These are phyloP conservation scores for Geranium incanum DNA, from an alignment of 441 rosid genomes.

Conservation along the genomic window DNA sequence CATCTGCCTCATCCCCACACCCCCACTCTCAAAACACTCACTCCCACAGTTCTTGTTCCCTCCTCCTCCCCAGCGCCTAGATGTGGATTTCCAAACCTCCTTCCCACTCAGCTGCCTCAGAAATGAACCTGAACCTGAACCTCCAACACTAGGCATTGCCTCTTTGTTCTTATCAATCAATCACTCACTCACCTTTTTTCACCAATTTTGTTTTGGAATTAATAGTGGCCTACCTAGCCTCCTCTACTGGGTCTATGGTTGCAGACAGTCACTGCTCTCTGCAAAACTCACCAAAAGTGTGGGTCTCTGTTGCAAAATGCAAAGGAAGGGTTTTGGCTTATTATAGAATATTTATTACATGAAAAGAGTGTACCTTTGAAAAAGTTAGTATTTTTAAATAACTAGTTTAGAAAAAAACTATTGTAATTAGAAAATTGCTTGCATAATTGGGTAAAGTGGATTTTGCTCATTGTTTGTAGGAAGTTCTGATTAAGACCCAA, in stretches of 20 bases:
- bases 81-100: constrained; percentile 48
- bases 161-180: neutral
- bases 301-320: neutral
- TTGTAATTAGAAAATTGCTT: too few species aligned
- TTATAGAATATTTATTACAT: neutral
- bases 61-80: constrained; percentile 41
- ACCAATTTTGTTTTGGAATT: neutral
- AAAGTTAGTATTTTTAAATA: neutral
- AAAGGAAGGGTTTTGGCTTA: neutral
- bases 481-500: too few species aligned
- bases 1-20: constrained; percentile 41
- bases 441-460: too few species aligned
- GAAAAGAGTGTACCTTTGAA: neutral
- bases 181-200: neutral
- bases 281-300: neutral
- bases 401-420: too few species aligned
- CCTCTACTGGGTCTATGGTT: neutral
- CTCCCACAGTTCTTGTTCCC: constrained; percentile 23
- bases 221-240: neutral
- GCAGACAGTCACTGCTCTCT: neutral
- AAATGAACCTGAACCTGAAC: constrained; percentile 36
- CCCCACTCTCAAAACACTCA: constrained; percentile 11
- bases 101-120: constrained; percentile 49
- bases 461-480: too few species aligned
- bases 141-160: constrained; percentile 29